Evolutionary conservation across 192 early-diverging fungal genomes (phyloP).

Genomic region (Coemansia sp.): DNA sequence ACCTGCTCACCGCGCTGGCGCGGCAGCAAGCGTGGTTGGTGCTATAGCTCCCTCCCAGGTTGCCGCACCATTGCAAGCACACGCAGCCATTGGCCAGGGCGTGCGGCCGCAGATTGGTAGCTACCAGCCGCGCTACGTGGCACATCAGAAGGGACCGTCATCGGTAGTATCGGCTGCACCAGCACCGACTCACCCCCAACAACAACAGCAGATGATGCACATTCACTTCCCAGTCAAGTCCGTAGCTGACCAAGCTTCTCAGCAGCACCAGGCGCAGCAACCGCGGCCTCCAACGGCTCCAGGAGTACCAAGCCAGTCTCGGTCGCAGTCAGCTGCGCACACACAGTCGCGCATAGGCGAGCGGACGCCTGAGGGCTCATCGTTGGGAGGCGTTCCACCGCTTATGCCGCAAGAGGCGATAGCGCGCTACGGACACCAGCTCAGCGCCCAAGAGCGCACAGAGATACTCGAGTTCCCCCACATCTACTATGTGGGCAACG

Average conservation of each 20-base stretch:
- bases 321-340: conserved; percentile 23
- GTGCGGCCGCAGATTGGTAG: conserved; percentile 41
- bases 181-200: conserved; percentile 5
- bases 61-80: conserved; percentile 20
- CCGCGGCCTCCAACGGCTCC: conserved; percentile 7
- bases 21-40: conserved; percentile 43
- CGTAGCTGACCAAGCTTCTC: background rate
- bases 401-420: conserved; percentile 62
- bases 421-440: conserved; percentile 64
- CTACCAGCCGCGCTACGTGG: conserved; percentile 48
- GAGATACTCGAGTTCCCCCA: conserved; percentile 82
- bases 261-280: conserved; percentile 9
- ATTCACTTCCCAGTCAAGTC: conserved; percentile 13
- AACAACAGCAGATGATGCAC: conserved; percentile 23
- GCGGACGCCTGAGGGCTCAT: conserved; percentile 18
- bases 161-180: conserved; percentile 48
- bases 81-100: conserved; percentile 16
- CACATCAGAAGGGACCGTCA: conserved; percentile 30
- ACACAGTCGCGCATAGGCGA: conserved; percentile 22
- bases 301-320: background rate
- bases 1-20: conserved; percentile 32
- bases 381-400: conserved; percentile 45
- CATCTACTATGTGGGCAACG: conserved; percentile 88
- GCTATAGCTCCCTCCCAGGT: conserved; percentile 22
- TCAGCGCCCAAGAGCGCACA: conserved; percentile 81